phyloP scores from a whole-genome alignment of 805 yeast genomes.

The Torulaspora delbrueckii region DNA sequence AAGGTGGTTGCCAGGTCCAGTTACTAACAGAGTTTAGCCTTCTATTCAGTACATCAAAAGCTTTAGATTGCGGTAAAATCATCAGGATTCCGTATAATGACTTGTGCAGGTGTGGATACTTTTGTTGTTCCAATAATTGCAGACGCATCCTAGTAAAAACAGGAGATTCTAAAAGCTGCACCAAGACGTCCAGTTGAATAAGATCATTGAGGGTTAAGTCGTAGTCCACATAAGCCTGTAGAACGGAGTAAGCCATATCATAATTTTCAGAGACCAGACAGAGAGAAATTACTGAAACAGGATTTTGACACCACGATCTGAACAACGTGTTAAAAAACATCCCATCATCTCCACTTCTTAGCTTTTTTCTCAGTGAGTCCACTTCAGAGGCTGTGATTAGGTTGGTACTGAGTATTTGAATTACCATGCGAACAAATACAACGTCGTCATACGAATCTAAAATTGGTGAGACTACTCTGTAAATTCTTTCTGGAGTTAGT shows the following conservation, averaged over 20 bases:
- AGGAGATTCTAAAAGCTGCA: slow-evolving; percentile 88
- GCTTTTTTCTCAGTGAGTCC: slow-evolving; percentile 57
- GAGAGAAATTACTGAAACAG: slow-evolving; percentile 80
- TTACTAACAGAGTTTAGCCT: slow-evolving; percentile 49
- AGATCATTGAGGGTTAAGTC: slow-evolving; percentile 69
- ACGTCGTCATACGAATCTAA: slow-evolving; percentile 55
- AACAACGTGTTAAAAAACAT: slow-evolving; percentile 69
- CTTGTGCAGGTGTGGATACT: slow-evolving; percentile 73
- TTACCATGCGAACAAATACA: slow-evolving; percentile 71
- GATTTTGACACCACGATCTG: slow-evolving; percentile 86
- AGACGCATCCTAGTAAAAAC: slow-evolving; percentile 81
- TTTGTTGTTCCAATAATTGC: slow-evolving; percentile 83
- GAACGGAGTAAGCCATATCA: slow-evolving; percentile 77
- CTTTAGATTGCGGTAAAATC: slow-evolving; percentile 91
- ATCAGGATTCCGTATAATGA: slow-evolving; percentile 87
- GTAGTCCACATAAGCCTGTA: slow-evolving; percentile 73
- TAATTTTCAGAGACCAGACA: slow-evolving; percentile 85
- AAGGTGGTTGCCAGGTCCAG: slow-evolving; percentile 24
- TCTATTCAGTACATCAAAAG: slow-evolving; percentile 75
- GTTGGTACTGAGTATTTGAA: slow-evolving; percentile 83
- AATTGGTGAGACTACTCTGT: slow-evolving; percentile 72
- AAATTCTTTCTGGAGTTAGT: slow-evolving; percentile 76
- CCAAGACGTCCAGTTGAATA: slow-evolving; percentile 82
- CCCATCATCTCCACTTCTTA: slow-evolving; percentile 67
- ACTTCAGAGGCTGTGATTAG: slow-evolving; percentile 83